These are phyloP conservation scores for Euryodendron excelsum DNA, from an alignment of 148 eudicot species.

Conservation along the genomic window DNA sequence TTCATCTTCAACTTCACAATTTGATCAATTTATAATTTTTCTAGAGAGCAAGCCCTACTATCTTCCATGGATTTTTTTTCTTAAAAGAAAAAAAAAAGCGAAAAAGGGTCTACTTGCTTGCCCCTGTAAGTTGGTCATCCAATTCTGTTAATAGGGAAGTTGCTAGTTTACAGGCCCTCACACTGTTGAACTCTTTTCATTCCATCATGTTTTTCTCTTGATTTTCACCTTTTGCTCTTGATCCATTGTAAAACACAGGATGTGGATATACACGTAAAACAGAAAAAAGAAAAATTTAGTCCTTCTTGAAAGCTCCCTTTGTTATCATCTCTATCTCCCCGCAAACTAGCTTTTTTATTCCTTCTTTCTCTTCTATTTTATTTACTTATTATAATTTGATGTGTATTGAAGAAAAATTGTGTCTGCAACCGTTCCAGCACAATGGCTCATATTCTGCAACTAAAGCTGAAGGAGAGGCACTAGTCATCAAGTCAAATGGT, in stretches of 20 bases:
- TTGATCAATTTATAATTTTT: background rate
- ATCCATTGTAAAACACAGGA: background rate
- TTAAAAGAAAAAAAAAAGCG: background rate
- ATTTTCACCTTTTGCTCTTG: background rate
- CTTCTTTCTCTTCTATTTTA: background rate
- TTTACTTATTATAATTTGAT: too few species aligned
- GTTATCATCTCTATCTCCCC: background rate
- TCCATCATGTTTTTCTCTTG: background rate
- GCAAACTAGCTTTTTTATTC: background rate
- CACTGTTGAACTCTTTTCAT: background rate
- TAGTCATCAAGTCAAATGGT: conserved; percentile 87
- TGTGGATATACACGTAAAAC: background rate
- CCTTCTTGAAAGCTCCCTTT: background rate
- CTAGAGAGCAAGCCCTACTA: background rate
- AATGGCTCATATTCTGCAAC: conserved; percentile 89
- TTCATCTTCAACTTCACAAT: background rate
- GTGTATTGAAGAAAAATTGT: background rate
- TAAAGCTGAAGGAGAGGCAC: conserved; percentile 89
- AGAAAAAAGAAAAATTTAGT: background rate
- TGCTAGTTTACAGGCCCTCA: background rate
- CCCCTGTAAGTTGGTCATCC: background rate
- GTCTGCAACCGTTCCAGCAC: conserved; percentile 48
- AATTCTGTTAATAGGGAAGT: background rate
- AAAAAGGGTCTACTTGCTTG: background rate
- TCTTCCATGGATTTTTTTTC: too few species aligned